Percentiles rank a stretch among this genome's conserved stretches.
These are phyloP conservation scores for Lasiosphaeris hirsuta DNA, from an alignment of 495 filamentous ascomycete species.

Conservation along the genomic window DNA sequence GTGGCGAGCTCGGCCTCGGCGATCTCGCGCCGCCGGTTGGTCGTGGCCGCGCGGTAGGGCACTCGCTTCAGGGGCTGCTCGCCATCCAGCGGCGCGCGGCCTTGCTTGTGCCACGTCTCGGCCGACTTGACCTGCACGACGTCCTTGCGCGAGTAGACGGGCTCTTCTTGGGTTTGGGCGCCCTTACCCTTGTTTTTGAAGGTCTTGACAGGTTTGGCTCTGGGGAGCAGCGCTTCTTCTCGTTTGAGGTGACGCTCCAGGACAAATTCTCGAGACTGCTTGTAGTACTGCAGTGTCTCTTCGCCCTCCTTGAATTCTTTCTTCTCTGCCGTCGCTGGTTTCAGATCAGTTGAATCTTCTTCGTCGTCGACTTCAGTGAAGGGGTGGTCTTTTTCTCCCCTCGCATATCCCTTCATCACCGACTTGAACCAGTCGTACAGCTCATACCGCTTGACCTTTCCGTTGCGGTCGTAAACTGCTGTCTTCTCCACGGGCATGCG, in stretches of 20 bases:
- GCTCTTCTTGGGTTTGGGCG: slow-evolving; percentile 64
- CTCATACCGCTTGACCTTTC: slow-evolving; percentile 66
- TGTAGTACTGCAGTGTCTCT: slow-evolving; percentile 81
- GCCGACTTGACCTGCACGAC: slow-evolving; percentile 82
- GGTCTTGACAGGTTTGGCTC: slow-evolving; percentile 64
- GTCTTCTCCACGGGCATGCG: slow-evolving; percentile 74
- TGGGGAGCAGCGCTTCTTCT: slow-evolving; percentile 81
- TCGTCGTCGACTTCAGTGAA: slow-evolving; percentile 67
- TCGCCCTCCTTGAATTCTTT: slow-evolving; percentile 70
- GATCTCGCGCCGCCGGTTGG: slow-evolving; percentile 83
- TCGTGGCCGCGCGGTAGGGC: slow-evolving; percentile 85
- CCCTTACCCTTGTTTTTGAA: slow-evolving; percentile 68
- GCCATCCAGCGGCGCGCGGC: slow-evolving; percentile 66
- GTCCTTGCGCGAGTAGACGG: slow-evolving; percentile 76
- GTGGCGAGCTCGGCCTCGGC: slow-evolving; percentile 73
- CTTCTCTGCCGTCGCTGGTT: slow-evolving; percentile 65
- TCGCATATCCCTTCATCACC: slow-evolving; percentile 68
- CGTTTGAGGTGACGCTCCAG: slow-evolving; percentile 85
- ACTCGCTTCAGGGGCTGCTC: slow-evolving; percentile 79
- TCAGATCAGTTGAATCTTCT: slow-evolving; percentile 74
- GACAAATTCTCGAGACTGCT: slow-evolving; percentile 78
- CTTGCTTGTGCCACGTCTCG: slow-evolving; percentile 98
- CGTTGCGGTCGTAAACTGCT: slow-evolving; percentile 66
- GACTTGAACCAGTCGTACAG: slow-evolving; percentile 84
- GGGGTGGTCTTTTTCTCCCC: slow-evolving; percentile 49